phyloP scores from a whole-genome alignment of 176 grass and related monocot species.

The Areca catechu region DNA sequence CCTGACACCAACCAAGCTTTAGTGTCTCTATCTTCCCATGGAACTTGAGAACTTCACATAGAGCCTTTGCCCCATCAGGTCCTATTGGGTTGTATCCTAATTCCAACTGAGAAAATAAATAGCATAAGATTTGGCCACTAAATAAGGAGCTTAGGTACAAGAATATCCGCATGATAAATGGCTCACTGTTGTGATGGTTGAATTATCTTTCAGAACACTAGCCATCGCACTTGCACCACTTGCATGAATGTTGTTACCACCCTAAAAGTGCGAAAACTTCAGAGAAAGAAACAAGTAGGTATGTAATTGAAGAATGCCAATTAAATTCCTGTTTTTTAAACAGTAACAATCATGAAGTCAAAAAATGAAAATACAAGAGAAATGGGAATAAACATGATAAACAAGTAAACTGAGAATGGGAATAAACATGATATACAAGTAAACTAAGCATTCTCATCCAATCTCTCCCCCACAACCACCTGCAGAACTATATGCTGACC shows the following conservation, averaged over 20 bases:
- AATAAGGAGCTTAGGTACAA: neutral
- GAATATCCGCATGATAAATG: slow-evolving; percentile 17
- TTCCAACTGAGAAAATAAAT: slow-evolving; percentile 58
- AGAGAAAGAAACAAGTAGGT: neutral
- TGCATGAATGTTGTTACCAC: slow-evolving; percentile 95
- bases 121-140: slow-evolving; percentile 27
- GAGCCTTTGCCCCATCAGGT: slow-evolving; percentile 61
- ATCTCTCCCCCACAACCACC: no score
- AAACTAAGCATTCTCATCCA: no score
- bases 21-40: slow-evolving; percentile 77
- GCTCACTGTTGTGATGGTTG: slow-evolving; percentile 76
- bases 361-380: no score
- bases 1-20: slow-evolving; percentile 99
- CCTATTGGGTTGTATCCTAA: slow-evolving; percentile 95
- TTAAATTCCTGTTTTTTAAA: no score
- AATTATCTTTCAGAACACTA: slow-evolving; percentile 80
- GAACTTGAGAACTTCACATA: slow-evolving; percentile 90
- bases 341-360: no score
- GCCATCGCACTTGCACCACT: slow-evolving; percentile 64
- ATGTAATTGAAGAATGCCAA: no score
- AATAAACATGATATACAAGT: no score
- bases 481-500: no score
- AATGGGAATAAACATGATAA: no score
- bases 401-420: no score
- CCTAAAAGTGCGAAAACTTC: slow-evolving; percentile 40